phyloP scores from a whole-genome alignment of 176 grass and related monocot species.

The Hordeum marinum region DNA sequence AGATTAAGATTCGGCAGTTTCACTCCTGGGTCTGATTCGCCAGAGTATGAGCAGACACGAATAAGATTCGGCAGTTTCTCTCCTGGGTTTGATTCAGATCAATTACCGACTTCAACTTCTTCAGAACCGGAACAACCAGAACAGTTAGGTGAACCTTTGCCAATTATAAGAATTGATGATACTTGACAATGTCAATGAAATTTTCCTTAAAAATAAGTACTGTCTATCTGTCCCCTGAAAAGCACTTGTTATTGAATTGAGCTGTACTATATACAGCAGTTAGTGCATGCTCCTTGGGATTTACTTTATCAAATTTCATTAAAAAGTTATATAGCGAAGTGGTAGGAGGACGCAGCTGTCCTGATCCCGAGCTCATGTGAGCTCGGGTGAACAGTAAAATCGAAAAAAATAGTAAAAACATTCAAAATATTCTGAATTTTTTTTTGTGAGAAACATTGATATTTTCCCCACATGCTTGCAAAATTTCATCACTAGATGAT shows the following conservation, averaged over 20 bases:
- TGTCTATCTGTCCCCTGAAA: not conserved
- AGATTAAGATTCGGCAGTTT: constrained; percentile 79
- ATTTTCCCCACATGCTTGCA: no score
- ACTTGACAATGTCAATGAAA: not conserved
- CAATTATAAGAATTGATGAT: constrained; percentile 1
- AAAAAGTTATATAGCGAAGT: not conserved
- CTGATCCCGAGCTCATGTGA: no score
- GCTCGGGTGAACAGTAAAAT: no score
- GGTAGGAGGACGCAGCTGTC: no score
- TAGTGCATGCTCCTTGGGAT: not conserved
- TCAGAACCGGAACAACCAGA: constrained; percentile 39
- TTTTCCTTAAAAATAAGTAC: not conserved
- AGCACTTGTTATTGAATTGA: not conserved
- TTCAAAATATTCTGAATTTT: no score
- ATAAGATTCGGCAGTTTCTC: constrained; percentile 80
- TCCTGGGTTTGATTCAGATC: constrained; percentile 35
- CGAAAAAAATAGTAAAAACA: no score
- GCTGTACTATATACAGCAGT: not conserved
- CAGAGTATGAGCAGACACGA: constrained; percentile 50
- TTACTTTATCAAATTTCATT: not conserved
- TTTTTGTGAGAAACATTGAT: no score
- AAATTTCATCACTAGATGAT: no score
- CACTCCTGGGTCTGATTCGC: constrained; percentile 8
- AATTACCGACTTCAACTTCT: constrained; percentile 11
- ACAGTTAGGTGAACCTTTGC: constrained; percentile 47